These are phyloP conservation scores for Ensete ventricosum DNA, from an alignment of 176 grass and related monocot genomes.

Conservation along the genomic window DNA sequence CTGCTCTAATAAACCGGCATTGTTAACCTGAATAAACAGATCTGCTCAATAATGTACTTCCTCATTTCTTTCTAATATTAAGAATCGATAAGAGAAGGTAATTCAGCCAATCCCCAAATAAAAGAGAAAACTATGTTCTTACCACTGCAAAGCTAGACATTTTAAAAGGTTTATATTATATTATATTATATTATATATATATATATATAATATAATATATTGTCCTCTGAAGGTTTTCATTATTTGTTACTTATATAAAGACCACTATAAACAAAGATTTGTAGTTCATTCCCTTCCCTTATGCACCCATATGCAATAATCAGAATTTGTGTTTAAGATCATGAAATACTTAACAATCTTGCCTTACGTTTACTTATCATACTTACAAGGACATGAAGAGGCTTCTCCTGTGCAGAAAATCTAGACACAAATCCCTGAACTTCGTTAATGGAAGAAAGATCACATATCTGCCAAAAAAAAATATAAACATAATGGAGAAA, in stretches of 20 bases:
- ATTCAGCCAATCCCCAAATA: neutral
- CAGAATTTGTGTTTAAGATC: neutral
- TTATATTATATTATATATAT: too few species aligned
- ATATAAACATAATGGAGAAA: neutral
- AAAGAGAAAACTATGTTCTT: neutral
- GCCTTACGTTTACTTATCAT: neutral
- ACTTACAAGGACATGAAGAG: constrained; percentile 81
- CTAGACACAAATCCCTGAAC: constrained; percentile 67
- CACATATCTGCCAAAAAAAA: constrained; percentile 50
- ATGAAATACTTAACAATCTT: neutral
- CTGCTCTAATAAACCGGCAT: constrained; percentile 78
- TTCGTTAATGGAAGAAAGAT: constrained; percentile 67
- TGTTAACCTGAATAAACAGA: constrained; percentile 68
- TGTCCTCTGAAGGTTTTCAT: too few species aligned
- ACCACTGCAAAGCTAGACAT: neutral
- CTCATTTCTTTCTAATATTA: neutral
- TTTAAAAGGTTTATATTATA: too few species aligned
- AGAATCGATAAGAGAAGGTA: neutral
- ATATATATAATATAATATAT: too few species aligned
- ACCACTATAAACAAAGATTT: neutral
- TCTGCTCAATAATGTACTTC: neutral
- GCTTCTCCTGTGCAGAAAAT: constrained; percentile 54
- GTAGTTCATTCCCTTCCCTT: neutral
- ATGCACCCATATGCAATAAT: neutral
- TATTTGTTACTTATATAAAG: constrained; percentile 8